A percentile compares a stretch with the other conserved stretches of the same genome.
These are phyloP conservation scores for Coprinellus aureogranulatus DNA, from an alignment of 768 basidiomycete species.

Conservation along the genomic window DNA sequence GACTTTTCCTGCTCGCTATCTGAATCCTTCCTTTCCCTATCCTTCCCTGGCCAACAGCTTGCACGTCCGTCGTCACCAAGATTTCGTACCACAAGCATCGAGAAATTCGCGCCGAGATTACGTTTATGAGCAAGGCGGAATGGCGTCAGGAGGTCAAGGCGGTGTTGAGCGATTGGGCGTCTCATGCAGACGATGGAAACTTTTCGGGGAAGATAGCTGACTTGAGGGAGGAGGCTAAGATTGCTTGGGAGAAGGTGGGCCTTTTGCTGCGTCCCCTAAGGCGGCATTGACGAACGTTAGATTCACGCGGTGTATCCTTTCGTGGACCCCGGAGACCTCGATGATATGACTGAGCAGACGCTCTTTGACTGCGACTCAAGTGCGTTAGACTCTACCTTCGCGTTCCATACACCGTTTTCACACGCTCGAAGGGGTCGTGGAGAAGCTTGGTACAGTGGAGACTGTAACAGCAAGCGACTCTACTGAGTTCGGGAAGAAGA, in stretches of 20 bases:
- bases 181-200: constrained; percentile 63
- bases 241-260: constrained; percentile 62
- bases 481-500: constrained; percentile 50
- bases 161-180: constrained; percentile 55
- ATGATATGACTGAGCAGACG: constrained; percentile 47
- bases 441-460: constrained; percentile 52
- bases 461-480: constrained; percentile 50
- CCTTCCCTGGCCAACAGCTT: constrained; percentile 37
- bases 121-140: constrained; percentile 53
- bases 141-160: constrained; percentile 57
- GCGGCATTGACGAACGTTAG: too few species aligned
- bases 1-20: constrained; percentile 9
- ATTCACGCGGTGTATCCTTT: constrained; percentile 62
- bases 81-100: constrained; percentile 53
- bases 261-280: too few species aligned
- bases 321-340: constrained; percentile 46
- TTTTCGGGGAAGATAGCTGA: constrained; percentile 51
- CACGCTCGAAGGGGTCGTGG: constrained; percentile 36
- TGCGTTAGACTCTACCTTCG: constrained; percentile 21
- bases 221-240: constrained; percentile 56
- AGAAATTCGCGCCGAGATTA: constrained; percentile 58
- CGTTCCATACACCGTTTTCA: background rate
- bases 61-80: constrained; percentile 66
- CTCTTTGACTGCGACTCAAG: constrained; percentile 49
- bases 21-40: background rate